A percentile compares a stretch with the other conserved stretches of the same genome.
Conservation (phyloP, 192 early-diverging fungal genomes). For the Entomortierella parvispora region DNA sequence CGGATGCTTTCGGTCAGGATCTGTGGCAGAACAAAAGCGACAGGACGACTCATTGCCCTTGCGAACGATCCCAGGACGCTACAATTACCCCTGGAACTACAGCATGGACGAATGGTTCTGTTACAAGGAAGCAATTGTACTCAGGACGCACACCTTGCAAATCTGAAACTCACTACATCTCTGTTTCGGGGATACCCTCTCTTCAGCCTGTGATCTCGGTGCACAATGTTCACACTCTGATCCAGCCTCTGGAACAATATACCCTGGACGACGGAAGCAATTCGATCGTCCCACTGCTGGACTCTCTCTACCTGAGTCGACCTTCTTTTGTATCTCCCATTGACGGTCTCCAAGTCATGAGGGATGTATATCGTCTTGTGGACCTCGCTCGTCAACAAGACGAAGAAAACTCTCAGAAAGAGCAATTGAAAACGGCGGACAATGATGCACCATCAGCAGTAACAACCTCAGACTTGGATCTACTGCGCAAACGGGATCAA, state of each 20-base stretch:
- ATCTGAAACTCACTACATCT: conserved; percentile 35
- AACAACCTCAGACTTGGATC: conserved; percentile 3
- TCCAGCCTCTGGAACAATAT: conserved; percentile 15
- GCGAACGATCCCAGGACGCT: neutral
- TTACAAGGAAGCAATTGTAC: conserved; percentile 2
- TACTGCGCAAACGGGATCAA: conserved; percentile 36
- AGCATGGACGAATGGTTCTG: no score
- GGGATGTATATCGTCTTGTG: conserved; percentile 46
- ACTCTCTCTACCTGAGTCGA: conserved; percentile 26
- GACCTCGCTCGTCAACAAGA: conserved; percentile 27
- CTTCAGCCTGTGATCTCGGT: conserved; percentile 41
- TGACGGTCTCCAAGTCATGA: conserved; percentile 47
- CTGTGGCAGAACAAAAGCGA: conserved; percentile 12
- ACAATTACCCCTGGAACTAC: neutral
- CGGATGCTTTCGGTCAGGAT: conserved; percentile 44
- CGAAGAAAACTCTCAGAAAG: neutral
- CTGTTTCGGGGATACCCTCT: neutral
- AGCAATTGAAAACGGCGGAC: conserved; percentile 3
- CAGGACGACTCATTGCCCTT: conserved; percentile 4
- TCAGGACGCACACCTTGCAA: conserved; percentile 37
- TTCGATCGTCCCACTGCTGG: conserved; percentile 1
- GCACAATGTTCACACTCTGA: conserved; percentile 46
- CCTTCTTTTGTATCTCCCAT: conserved; percentile 42
- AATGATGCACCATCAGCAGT: neutral
- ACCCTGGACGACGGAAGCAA: conserved; percentile 4